A percentile compares a stretch with the other conserved stretches of the same genome.
phyloP scores from a whole-genome alignment of 257 asterid species.

The Plantago elongata region DNA sequence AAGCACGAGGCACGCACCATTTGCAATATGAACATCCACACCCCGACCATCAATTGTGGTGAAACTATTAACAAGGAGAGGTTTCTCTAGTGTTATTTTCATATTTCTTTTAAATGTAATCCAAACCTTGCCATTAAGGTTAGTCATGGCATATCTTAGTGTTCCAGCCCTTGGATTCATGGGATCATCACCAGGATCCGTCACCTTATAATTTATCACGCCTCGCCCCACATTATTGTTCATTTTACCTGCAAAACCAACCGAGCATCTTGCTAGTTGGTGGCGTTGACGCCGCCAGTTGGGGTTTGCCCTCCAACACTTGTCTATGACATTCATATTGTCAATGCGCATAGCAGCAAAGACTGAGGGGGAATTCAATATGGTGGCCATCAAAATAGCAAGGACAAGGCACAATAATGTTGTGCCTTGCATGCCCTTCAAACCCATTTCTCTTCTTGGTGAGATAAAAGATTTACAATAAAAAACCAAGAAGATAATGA shows the following conservation, averaged over 20 bases:
- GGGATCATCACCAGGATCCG: constrained; percentile 55
- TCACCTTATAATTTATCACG: constrained; percentile 38
- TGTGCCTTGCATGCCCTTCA: constrained; percentile 25
- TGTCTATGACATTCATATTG: constrained; percentile 55
- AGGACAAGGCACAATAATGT: constrained; percentile 22
- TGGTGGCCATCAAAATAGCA: constrained; percentile 25
- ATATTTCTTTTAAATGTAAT: constrained; percentile 62
- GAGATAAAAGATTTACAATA: background rate
- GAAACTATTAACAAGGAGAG: constrained; percentile 67
- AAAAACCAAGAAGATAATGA: background rate
- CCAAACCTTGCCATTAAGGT: constrained; percentile 62
- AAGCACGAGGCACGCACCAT: constrained; percentile 56
- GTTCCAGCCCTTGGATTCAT: constrained; percentile 65
- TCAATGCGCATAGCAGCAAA: constrained; percentile 21
- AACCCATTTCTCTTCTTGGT: constrained; percentile 19
- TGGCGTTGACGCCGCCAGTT: constrained; percentile 52
- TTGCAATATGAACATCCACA: constrained; percentile 47
- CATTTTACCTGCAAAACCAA: constrained; percentile 77
- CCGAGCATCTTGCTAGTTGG: constrained; percentile 59
- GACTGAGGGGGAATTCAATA: constrained; percentile 8
- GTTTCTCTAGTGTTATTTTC: constrained; percentile 48
- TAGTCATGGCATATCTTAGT: constrained; percentile 56
- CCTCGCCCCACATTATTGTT: constrained; percentile 42
- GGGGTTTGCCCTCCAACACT: constrained; percentile 59
- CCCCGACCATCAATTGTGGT: constrained; percentile 81